These are phyloP conservation scores for Elongisporangium undulatum DNA, from an alignment of 352 stramenopile species.

Conservation along the genomic window DNA sequence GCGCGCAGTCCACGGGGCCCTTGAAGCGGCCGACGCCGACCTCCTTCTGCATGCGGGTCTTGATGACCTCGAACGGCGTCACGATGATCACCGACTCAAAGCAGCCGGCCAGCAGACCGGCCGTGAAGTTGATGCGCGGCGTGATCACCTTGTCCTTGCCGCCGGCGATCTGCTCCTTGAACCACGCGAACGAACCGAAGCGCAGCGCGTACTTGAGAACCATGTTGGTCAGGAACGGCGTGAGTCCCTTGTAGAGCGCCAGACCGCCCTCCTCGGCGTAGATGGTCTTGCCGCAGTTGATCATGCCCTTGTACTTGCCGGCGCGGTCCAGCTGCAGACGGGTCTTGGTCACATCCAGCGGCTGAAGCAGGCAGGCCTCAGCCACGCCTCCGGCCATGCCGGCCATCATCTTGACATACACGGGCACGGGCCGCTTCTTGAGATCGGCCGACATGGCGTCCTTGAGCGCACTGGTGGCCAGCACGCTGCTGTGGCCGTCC, in stretches of 20 bases:
- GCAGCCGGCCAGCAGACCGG: constrained; percentile 89
- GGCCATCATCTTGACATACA: constrained; percentile 83
- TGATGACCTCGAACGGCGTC: constrained; percentile 98
- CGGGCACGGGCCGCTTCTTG: constrained; percentile 60
- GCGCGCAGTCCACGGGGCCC: constrained; percentile 91
- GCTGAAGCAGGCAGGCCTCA: constrained; percentile 79
- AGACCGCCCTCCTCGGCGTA: constrained; percentile 67
- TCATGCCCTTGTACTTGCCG: constrained; percentile 83
- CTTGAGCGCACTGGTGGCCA: constrained; percentile 74
- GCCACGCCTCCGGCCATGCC: constrained; percentile 85
- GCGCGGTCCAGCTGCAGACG: constrained; percentile 73
- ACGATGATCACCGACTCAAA: constrained; percentile 97
- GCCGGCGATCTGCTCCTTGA: constrained; percentile 80
- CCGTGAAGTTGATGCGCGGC: constrained; percentile 76
- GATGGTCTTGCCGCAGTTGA: constrained; percentile 77
- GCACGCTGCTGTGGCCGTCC: constrained; percentile 12
- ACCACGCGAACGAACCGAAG: constrained; percentile 84
- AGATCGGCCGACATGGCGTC: constrained; percentile 68
- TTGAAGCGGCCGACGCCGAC: constrained; percentile 87
- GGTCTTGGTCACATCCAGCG: constrained; percentile 85
- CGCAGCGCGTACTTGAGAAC: constrained; percentile 88
- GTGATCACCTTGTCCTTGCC: constrained; percentile 70
- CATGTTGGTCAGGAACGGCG: constrained; percentile 87
- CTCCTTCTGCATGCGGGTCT: constrained; percentile 97
- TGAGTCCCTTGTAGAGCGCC: constrained; percentile 84